Base-by-base conservation (phyloP, 768 basidiomycete species). In the Cystoderma amianthinum region DNA sequence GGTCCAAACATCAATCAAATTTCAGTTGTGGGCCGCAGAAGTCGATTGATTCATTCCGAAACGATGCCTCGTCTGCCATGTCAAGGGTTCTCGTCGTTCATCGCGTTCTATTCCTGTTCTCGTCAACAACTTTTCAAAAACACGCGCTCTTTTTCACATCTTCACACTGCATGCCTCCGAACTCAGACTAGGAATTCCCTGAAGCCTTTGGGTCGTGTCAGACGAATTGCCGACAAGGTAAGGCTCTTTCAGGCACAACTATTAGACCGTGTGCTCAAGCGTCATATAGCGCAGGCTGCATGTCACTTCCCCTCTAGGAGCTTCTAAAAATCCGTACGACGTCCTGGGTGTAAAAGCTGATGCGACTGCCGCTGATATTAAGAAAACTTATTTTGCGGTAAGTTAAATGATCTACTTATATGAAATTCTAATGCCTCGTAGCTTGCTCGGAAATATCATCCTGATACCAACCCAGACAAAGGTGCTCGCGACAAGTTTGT, bases 381-480 rank as follows among this genome's bases (percentile, higher is more conserved):
- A 99, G 79, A 98, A 98, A 67, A 76, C 78, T 2, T 99, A 99
- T 64, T 99, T 97, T 63, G 74, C 87, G 57, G 95, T 96, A 59
- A 54, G 88, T 61, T 46, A 20, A 44, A 28, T 39, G 20, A 28
- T 21, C 20, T 30, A n/a, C 21, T 18, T 44, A 36, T 38, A 22
- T 49, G 9, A 36, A 9, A 42, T 42, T 46, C 51, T 51, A 40
- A 42, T 45, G 4, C 11, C 42, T 24, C 48, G 23, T 56, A 96
- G 95, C 84, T 99, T 48, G 96, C 96, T 13, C 87, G 95, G 46
- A 95, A 98, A 70, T 96, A 86, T 56, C 96, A 99, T 61, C 96
- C 96, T 0, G 96, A 99, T 56, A 93, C 93, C 10, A 98, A 93
- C 63, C 86, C 91, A 32, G 90, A 95, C 64, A 86, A 90, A 54